Evolutionary conservation across 106 monocot genomes (phyloP), one percentile per base, ranked within the genome.

Genomic region (Dendrobium chrysotoxum): DNA sequence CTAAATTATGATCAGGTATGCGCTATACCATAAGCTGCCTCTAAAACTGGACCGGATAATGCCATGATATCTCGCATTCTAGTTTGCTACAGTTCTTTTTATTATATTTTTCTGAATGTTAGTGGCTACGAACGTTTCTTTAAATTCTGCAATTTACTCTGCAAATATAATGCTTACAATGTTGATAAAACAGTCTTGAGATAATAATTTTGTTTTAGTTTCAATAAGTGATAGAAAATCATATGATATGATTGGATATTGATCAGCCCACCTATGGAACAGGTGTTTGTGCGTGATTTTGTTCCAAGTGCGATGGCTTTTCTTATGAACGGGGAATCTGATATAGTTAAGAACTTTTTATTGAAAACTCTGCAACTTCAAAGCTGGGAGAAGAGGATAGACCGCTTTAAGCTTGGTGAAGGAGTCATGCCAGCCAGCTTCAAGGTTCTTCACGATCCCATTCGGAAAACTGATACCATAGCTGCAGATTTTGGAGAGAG

Each of bases 1-100:
- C 85, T 96, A 26, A 96, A 96, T 86, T 96, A 96, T 65, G 96
- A 96, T 82, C 96, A 93, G 96, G 96, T 96, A 77, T 53, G 64
- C 20, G 15, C 25, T 71, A 2, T 12, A 17, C 15, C 53, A 53
- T 13, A 53, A 16, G 9, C 16, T 53, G 16, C 53, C 53, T 16
- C 53, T 53, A 53, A 53, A 53, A 53, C 9, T 11, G 53, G 35
- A 35, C 35, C 1, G 53, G 9, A 53, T 53, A 9, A 11, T 53
- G 53, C 16, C 53, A 53, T 11, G 16, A 53, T 53, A 53, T 53
- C 53, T 53, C 53, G 16, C 9, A 53, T 53, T 53, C 35, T 3
- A 35, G 2, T 53, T 11, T 53, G 9, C 53, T 1, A 53, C 16
- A 16, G 53, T 11, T 53, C 53, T 35, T 53, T 53, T 53, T 16